These are phyloP conservation scores for Nephelium lappaceum DNA, from an alignment of 345 rosid genomes.

Conservation along the genomic window DNA sequence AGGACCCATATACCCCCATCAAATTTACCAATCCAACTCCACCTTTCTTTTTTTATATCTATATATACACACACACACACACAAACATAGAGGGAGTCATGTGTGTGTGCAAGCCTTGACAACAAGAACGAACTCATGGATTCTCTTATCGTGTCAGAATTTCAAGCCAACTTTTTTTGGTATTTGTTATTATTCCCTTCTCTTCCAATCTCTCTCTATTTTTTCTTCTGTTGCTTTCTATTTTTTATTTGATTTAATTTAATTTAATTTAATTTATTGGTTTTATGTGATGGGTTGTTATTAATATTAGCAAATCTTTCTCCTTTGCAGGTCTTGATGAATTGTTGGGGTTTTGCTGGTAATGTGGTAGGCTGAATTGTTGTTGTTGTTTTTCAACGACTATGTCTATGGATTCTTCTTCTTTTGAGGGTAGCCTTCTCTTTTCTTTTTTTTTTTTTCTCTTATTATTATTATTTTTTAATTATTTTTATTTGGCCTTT, in stretches of 20 bases:
- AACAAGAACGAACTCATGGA: conserved; percentile 27
- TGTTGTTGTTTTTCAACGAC: conserved; percentile 12
- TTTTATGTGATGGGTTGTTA: neutral
- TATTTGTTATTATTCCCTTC: conserved; percentile 24
- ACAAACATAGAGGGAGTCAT: neutral
- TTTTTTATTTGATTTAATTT: neutral
- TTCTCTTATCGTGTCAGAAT: conserved; percentile 35
- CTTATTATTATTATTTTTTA: neutral
- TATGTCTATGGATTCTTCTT: conserved; percentile 38
- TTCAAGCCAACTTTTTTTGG: conserved; percentile 22
- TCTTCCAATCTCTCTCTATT: neutral
- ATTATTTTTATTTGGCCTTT: conserved; percentile 5
- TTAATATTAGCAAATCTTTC: conserved; percentile 6
- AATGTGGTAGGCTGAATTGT: conserved; percentile 45
- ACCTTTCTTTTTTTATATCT: neutral
- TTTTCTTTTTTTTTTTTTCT: neutral
- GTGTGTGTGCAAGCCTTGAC: neutral
- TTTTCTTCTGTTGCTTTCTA: conserved; percentile 15
- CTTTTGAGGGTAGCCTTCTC: conserved; percentile 30
- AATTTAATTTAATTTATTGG: neutral
- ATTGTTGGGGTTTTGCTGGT: conserved; percentile 33
- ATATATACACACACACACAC: neutral
- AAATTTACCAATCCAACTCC: neutral
- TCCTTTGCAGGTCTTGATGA: conserved; percentile 31
- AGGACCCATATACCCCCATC: conserved; percentile 27